These are phyloP conservation scores for Aspergillus ochraceus DNA, from an alignment of 2,329 filamentous ascomycete genomes.

Conservation along the genomic window DNA sequence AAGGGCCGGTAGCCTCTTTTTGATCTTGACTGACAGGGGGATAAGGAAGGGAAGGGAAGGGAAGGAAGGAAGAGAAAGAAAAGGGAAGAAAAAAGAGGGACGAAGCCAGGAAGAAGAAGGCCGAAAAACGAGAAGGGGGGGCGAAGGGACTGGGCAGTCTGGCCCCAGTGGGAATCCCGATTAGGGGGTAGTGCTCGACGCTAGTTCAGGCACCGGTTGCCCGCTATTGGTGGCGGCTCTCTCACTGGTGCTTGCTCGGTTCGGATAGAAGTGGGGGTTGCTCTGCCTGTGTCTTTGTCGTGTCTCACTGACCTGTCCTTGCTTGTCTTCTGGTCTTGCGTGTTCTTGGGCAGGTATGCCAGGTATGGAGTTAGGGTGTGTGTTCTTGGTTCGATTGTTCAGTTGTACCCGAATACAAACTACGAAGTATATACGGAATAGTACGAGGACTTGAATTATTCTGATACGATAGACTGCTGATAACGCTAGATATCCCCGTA, in stretches of 20 bases:
- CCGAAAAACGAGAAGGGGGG: constrained; percentile 1
- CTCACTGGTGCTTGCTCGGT: constrained; percentile 15
- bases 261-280: constrained; percentile 10
- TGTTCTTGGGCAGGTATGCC: neutral
- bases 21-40: constrained; percentile 13
- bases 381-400: too few relatives aligned
- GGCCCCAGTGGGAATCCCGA: neutral
- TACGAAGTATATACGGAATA: too few relatives aligned
- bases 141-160: neutral
- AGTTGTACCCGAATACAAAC: too few relatives aligned
- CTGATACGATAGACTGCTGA: too few relatives aligned
- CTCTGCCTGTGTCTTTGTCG: neutral
- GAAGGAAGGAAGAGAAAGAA: constrained; percentile 3
- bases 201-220: constrained; percentile 13
- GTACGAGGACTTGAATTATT: too few relatives aligned
- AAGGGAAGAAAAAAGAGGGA: constrained; percentile 4
- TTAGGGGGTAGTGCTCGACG: neutral
- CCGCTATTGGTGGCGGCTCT: constrained; percentile 8
- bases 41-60: constrained; percentile 10
- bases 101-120: constrained; percentile 5
- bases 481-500: neutral
- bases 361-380: too few relatives aligned
- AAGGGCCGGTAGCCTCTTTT: constrained; percentile 20
- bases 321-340: neutral
- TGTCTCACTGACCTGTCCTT: neutral